These are phyloP conservation scores for Leccinellum rugosiceps DNA, from an alignment of 768 basidiomycete genomes.

Conservation along the genomic window DNA sequence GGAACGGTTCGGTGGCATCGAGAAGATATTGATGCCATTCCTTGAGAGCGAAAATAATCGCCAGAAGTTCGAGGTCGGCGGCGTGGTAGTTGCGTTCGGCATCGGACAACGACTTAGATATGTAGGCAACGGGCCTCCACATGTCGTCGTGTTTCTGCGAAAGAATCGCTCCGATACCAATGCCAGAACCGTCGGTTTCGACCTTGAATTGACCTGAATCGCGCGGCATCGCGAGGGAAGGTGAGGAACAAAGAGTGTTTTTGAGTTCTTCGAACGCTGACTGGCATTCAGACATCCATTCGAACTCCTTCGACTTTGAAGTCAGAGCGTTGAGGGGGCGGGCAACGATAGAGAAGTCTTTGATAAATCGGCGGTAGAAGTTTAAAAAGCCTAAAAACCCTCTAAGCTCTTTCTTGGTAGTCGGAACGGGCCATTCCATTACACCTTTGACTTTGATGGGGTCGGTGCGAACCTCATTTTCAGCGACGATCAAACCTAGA, in stretches of 20 bases:
- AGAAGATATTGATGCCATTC: constrained; percentile 5
- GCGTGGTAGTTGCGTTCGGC: constrained; percentile 5
- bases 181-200: neutral
- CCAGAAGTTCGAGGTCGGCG: neutral
- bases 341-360: too few relatives aligned
- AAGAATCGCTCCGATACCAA: neutral
- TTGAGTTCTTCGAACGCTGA: neutral
- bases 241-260: neutral
- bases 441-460: neutral
- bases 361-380: too few relatives aligned
- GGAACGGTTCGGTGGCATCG: neutral
- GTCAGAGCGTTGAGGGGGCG: too few relatives aligned
- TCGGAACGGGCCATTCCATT: too few relatives aligned
- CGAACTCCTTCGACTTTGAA: neutral
- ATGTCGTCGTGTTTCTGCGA: neutral
- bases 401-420: too few relatives aligned
- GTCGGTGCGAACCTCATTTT: neutral
- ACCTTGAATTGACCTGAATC: neutral
- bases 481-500: neutral
- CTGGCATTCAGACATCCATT: too few relatives aligned
- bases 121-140: neutral
- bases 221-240: neutral
- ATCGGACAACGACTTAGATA: neutral
- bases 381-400: too few relatives aligned
- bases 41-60: neutral